These are phyloP conservation scores for Cladophialophora psammophila DNA, from an alignment of 2,329 filamentous ascomycete genomes.

Conservation along the genomic window DNA sequence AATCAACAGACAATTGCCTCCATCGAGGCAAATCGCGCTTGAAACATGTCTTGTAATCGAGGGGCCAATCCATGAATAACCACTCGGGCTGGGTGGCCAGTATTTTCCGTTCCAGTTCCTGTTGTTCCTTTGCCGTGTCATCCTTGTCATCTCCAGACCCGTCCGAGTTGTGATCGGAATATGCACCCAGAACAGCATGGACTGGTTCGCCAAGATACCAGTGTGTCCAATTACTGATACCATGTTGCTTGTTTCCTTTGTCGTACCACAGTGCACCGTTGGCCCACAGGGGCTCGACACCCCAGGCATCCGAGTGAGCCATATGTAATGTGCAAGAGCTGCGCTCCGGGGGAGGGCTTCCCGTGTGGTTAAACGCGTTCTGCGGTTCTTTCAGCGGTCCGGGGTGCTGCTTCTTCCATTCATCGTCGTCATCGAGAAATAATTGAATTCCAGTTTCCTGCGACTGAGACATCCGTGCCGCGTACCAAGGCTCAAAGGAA, in stretches of 20 bases:
- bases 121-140: background rate
- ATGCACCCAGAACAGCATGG: background rate
- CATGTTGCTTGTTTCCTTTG: slow-evolving; percentile 2
- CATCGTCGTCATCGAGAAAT: background rate
- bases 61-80: background rate
- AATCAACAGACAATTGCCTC: background rate
- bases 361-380: background rate
- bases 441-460: background rate
- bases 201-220: background rate
- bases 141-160: background rate
- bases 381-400: background rate
- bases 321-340: slow-evolving; percentile 5
- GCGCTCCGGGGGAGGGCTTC: background rate
- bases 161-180: background rate
- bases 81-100: slow-evolving; percentile 5
- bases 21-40: background rate
- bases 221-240: background rate
- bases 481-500: slow-evolving; percentile 46
- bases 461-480: slow-evolving; percentile 19
- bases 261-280: background rate
- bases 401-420: slow-evolving; percentile 4
- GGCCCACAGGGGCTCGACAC: background rate
- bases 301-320: background rate
- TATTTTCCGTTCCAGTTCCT: background rate
- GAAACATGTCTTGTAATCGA: background rate